A percentile compares a stretch with the other conserved stretches of the same genome.
phyloP scores from a whole-genome alignment of 2,329 filamentous ascomycete species.

The Aspergillus floridensis region DNA sequence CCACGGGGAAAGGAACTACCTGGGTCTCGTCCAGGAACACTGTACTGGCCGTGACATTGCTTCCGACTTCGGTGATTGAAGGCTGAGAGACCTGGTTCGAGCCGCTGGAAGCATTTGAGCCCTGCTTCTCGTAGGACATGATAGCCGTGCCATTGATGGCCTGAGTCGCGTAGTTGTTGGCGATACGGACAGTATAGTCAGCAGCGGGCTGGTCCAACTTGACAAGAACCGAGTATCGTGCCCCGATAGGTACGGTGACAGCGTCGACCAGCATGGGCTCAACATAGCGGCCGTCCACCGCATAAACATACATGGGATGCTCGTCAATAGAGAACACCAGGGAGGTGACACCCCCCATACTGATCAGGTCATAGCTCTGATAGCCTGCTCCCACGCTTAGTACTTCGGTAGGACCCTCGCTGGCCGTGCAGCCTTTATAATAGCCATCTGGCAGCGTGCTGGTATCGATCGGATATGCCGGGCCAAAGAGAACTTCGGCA shows the following conservation, averaged over 20 bases:
- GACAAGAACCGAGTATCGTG: constrained; percentile 43
- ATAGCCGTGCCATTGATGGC: constrained; percentile 55
- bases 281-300: constrained; percentile 45
- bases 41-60: constrained; percentile 41
- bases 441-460: constrained; percentile 20
- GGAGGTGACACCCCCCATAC: constrained; percentile 30
- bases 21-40: constrained; percentile 45
- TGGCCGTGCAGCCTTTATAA: constrained; percentile 24
- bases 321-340: constrained; percentile 45
- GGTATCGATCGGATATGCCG: constrained; percentile 20
- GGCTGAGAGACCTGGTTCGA: constrained; percentile 30
- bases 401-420: constrained; percentile 25
- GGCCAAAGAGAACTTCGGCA: constrained; percentile 16
- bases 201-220: constrained; percentile 46
- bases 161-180: constrained; percentile 51
- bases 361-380: constrained; percentile 41
- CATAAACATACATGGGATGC: constrained; percentile 47
- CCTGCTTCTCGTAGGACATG: constrained; percentile 42
- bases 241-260: constrained; percentile 35
- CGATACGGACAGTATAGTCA: constrained; percentile 56
- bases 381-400: constrained; percentile 37
- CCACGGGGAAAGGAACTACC: constrained; percentile 50
- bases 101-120: not conserved
- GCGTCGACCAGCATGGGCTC: constrained; percentile 40
- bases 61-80: constrained; percentile 53